These are phyloP conservation scores for Ascoidea tarda DNA, from an alignment of 805 yeast species.

Conservation along the genomic window DNA sequence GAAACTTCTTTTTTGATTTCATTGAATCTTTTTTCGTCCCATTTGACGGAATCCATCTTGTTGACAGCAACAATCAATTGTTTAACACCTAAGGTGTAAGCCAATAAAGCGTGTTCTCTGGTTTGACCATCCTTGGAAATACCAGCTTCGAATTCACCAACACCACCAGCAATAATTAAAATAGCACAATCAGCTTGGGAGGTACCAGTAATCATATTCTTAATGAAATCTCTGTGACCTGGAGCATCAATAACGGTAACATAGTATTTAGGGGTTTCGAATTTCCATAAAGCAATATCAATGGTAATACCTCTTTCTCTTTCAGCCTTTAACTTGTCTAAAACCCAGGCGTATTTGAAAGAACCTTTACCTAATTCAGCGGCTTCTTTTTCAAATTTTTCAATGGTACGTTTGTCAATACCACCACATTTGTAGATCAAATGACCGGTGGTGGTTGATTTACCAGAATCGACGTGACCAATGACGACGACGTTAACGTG, in stretches of 20 bases:
- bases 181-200: slow-evolving; percentile 90
- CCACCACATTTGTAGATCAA: slow-evolving; percentile 99
- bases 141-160: slow-evolving; percentile 93
- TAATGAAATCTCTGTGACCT: slow-evolving; percentile 94
- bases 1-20: slow-evolving; percentile 65
- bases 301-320: slow-evolving; percentile 96
- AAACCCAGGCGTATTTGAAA: slow-evolving; percentile 96
- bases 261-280: slow-evolving; percentile 81
- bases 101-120: slow-evolving; percentile 87
- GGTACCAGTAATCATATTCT: slow-evolving; percentile 93
- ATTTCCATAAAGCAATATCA: slow-evolving; percentile 85
- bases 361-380: slow-evolving; percentile 96
- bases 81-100: slow-evolving; percentile 79
- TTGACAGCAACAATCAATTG: slow-evolving; percentile 83
- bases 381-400: slow-evolving; percentile 97
- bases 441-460: slow-evolving; percentile 99
- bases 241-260: slow-evolving; percentile 93
- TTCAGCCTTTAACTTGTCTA: slow-evolving; percentile 92
- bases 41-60: slow-evolving; percentile 91
- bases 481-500: slow-evolving; percentile 99
- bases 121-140: slow-evolving; percentile 92
- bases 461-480: slow-evolving; percentile 99
- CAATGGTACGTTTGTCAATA: slow-evolving; percentile 97
- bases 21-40: slow-evolving; percentile 71
- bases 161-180: slow-evolving; percentile 82